Percentiles rank a stretch among this genome's conserved stretches.
Evolutionary conservation across 371 early-diverging fungal genomes (phyloP).

Genomic region (Mucor racemosus): DNA sequence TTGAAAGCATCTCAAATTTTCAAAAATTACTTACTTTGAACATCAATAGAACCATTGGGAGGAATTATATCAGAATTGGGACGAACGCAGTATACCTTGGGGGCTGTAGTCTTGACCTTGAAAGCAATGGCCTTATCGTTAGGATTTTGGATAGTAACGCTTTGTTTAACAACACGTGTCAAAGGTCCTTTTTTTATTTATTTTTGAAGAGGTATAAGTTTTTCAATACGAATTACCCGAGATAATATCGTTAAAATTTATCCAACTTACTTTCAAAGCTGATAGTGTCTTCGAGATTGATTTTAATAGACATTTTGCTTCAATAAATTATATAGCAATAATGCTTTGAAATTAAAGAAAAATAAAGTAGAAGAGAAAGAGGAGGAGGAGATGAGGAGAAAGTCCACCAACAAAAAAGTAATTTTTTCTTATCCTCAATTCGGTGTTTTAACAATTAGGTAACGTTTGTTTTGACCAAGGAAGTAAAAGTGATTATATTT

Average conservation of each 20-base stretch:
- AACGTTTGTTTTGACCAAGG: background rate
- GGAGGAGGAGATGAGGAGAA: background rate
- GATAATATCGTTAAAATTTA: background rate
- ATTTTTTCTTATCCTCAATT: background rate
- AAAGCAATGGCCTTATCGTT: constrained; percentile 68
- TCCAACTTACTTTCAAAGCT: constrained; percentile 32
- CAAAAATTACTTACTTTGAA: constrained; percentile 61
- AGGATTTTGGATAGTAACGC: constrained; percentile 62
- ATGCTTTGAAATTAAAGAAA: background rate
- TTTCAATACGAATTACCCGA: too few species aligned
- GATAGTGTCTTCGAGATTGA: constrained; percentile 21
- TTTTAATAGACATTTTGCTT: constrained; percentile 24
- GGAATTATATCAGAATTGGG: constrained; percentile 84
- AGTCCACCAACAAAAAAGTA: constrained; percentile 1
- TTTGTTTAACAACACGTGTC: constrained; percentile 57
- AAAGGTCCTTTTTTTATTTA: constrained; percentile 72
- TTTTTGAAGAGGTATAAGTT: background rate
- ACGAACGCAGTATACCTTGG: constrained; percentile 89
- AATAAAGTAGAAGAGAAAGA: background rate
- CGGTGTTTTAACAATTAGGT: background rate
- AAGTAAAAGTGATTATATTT: background rate
- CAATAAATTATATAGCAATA: background rate
- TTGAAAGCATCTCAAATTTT: background rate
- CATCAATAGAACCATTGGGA: constrained; percentile 60
- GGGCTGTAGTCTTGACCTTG: constrained; percentile 94